Evolutionary conservation across 2,329 filamentous ascomycete species (phyloP).

Genomic region (Biscogniauxia marginata): DNA sequence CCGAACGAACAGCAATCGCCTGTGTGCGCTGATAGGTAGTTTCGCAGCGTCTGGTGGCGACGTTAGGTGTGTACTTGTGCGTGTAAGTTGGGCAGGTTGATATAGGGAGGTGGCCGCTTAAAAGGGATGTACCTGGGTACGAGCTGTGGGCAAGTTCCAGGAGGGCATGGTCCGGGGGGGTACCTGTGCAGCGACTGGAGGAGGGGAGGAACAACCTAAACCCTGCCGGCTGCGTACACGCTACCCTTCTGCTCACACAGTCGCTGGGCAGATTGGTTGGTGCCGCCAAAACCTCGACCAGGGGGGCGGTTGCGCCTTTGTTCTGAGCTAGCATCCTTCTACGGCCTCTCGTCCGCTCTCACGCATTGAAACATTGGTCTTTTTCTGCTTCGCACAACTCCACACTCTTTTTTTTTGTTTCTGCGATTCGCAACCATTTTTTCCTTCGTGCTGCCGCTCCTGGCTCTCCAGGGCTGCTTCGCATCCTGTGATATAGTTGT

Average conservation of each 20-base stretch:
- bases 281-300: neutral
- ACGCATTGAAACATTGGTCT: constrained; percentile 34
- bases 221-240: neutral
- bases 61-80: neutral
- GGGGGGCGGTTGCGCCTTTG: neutral
- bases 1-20: neutral
- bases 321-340: neutral
- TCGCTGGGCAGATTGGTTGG: neutral
- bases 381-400: constrained; percentile 40
- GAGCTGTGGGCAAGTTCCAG: neutral
- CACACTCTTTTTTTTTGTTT: constrained; percentile 41
- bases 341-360: constrained; percentile 5
- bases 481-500: constrained; percentile 40
- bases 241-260: neutral
- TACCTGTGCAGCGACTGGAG: constrained; percentile 3
- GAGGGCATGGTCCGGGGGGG: neutral
- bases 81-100: neutral
- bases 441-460: constrained; percentile 40
- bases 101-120: neutral
- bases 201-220: neutral
- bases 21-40: neutral
- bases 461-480: constrained; percentile 46
- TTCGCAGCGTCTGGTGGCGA: neutral
- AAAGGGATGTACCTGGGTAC: neutral
- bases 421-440: constrained; percentile 32